A percentile compares a stretch with the other conserved stretches of the same genome.
phyloP scores from a whole-genome alignment of 768 basidiomycete species.

The Amanita inopinata region DNA sequence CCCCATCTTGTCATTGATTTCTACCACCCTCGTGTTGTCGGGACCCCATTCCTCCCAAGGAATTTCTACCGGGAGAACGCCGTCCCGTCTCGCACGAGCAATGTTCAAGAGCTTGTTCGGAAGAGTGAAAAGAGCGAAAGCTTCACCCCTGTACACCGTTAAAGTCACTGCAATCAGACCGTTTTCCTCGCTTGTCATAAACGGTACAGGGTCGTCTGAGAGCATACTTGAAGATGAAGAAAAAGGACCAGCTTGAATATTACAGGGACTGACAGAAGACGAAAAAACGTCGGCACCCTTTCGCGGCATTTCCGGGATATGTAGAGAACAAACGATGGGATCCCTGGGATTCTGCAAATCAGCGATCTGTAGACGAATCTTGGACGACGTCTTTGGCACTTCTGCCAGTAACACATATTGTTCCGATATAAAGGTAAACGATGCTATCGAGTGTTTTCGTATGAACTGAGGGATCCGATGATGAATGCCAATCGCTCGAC shows the following conservation, averaged over 20 bases:
- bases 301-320: not conserved
- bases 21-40: constrained; percentile 32
- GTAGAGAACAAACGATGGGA: constrained; percentile 1
- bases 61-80: constrained; percentile 1
- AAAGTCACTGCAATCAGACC: constrained; percentile 37
- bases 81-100: constrained; percentile 18
- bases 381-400: not conserved
- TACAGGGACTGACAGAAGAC: not conserved
- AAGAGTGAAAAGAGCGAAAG: constrained; percentile 32
- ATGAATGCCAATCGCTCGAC: not conserved
- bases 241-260: constrained; percentile 6
- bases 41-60: constrained; percentile 48
- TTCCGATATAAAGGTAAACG: constrained; percentile 4
- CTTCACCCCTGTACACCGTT: constrained; percentile 17
- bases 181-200: constrained; percentile 29
- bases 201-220: constrained; percentile 28
- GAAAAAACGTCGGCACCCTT: not conserved
- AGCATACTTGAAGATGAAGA: constrained; percentile 36
- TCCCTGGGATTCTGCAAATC: not conserved
- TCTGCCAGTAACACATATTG: constrained; percentile 2
- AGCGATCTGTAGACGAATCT: not conserved
- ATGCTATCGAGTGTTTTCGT: not conserved
- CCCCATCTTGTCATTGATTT: constrained; percentile 22
- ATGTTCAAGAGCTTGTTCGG: constrained; percentile 25
- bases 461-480: not conserved